Percentiles rank a stretch among this genome's conserved stretches.
Conservation (phyloP, 345 rosid species). For the Nasturtium officinale region DNA sequence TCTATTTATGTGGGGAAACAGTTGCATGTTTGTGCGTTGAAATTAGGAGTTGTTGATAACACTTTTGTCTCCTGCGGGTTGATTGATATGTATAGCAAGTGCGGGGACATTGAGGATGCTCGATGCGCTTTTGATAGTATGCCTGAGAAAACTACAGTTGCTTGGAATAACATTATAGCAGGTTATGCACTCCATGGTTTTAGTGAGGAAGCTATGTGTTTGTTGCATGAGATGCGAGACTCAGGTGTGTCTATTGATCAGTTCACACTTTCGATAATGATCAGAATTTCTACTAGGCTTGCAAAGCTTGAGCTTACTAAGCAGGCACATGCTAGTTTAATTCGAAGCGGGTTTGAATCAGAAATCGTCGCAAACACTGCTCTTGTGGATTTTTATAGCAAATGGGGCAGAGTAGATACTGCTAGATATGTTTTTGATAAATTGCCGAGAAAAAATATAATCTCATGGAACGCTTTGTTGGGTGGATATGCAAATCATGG, state of each 20-base stretch:
- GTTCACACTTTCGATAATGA: conserved; percentile 73
- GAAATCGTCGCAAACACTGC: conserved; percentile 78
- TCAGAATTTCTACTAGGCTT: conserved; percentile 68
- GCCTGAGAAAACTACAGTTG: conserved; percentile 80
- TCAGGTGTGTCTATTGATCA: conserved; percentile 72
- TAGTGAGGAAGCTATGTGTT: conserved; percentile 71
- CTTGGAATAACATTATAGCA: conserved; percentile 77
- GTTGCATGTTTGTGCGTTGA: conserved; percentile 66
- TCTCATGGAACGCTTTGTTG: conserved; percentile 88
- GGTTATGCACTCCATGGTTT: conserved; percentile 86
- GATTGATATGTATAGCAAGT: conserved; percentile 87
- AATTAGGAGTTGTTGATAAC: conserved; percentile 53
- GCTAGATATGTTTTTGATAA: conserved; percentile 69
- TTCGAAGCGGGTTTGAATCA: conserved; percentile 69
- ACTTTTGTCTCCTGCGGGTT: conserved; percentile 73
- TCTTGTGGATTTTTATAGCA: conserved; percentile 89
- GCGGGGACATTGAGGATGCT: conserved; percentile 84
- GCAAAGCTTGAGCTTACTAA: conserved; percentile 72
- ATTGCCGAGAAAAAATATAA: conserved; percentile 68
- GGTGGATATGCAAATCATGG: conserved; percentile 85
- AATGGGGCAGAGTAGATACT: conserved; percentile 88
- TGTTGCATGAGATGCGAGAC: conserved; percentile 73
- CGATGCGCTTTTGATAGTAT: conserved; percentile 65
- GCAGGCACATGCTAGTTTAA: conserved; percentile 78
- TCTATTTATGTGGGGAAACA: conserved; percentile 61